Evolutionary conservation across 768 basidiomycete genomes (phyloP).

Genomic region (Cyathus striatus): DNA sequence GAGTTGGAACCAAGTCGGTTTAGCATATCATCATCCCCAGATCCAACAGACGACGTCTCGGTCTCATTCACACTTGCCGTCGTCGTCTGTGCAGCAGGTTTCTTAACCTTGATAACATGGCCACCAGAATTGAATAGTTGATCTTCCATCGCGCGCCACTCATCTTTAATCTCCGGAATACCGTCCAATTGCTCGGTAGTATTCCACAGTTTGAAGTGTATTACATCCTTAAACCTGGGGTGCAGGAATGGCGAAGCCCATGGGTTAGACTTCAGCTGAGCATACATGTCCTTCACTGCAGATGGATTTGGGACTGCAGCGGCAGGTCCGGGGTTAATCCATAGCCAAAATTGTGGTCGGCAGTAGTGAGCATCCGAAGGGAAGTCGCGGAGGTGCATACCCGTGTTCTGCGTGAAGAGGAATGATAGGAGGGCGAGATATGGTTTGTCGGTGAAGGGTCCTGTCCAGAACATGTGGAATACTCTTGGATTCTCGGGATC

Average conservation of each 20-base stretch:
- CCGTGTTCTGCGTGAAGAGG: slow-evolving; percentile 89
- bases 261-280: slow-evolving; percentile 69
- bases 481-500: slow-evolving; percentile 73
- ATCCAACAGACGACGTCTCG: slow-evolving; percentile 44
- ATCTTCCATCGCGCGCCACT: slow-evolving; percentile 72
- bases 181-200: slow-evolving; percentile 93
- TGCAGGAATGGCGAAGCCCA: slow-evolving; percentile 94
- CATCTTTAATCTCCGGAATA: slow-evolving; percentile 78
- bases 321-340: slow-evolving; percentile 94
- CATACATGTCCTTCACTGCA: slow-evolving; percentile 79
- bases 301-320: slow-evolving; percentile 76
- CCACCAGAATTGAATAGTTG: slow-evolving; percentile 88
- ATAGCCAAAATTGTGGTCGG: slow-evolving; percentile 90
- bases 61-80: slow-evolving; percentile 33
- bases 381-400: slow-evolving; percentile 53
- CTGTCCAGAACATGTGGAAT: slow-evolving; percentile 97
- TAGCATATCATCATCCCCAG: slow-evolving; percentile 46
- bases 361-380: slow-evolving; percentile 49
- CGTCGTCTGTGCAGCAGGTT: slow-evolving; percentile 23
- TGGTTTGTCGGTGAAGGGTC: slow-evolving; percentile 94
- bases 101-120: slow-evolving; percentile 59
- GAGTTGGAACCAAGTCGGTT: slow-evolving; percentile 90
- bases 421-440: slow-evolving; percentile 91
- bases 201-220: slow-evolving; percentile 94
- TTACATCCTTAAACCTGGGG: slow-evolving; percentile 79